phyloP scores from a whole-genome alignment of 331 rosid genomes.

The Malus hybrid region DNA sequence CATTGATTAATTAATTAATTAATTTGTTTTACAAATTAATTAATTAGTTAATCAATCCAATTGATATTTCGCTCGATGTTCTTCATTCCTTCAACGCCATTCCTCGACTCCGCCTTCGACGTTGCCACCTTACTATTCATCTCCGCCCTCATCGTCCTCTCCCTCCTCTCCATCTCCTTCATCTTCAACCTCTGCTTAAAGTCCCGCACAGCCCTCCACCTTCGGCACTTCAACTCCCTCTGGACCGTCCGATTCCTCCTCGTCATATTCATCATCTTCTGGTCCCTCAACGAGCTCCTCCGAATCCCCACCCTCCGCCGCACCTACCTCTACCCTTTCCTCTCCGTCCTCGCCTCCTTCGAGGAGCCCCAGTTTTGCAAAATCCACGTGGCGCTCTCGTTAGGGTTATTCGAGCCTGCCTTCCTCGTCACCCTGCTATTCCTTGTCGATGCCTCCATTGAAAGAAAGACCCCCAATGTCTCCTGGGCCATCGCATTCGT shows the following conservation, averaged over 20 bases:
- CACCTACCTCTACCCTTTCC: slow-evolving; percentile 11
- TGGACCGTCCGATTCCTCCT: slow-evolving; percentile 79
- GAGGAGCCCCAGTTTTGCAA: slow-evolving; percentile 41
- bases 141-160: slow-evolving; percentile 39
- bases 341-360: neutral
- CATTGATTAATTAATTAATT: neutral
- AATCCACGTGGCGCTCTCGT: slow-evolving; percentile 34
- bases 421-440: slow-evolving; percentile 58
- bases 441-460: slow-evolving; percentile 54
- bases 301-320: slow-evolving; percentile 43
- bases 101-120: slow-evolving; percentile 40
- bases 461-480: slow-evolving; percentile 22
- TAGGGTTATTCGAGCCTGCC: slow-evolving; percentile 72
- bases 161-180: slow-evolving; percentile 50
- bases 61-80: slow-evolving; percentile 37
- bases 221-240: slow-evolving; percentile 62
- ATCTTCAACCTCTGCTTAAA: slow-evolving; percentile 69
- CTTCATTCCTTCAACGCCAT: slow-evolving; percentile 25
- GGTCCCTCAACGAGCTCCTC: slow-evolving; percentile 60
- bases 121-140: slow-evolving; percentile 36
- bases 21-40: neutral
- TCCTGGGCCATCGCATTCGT: slow-evolving; percentile 29
- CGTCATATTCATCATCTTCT: slow-evolving; percentile 43
- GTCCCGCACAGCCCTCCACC: slow-evolving; percentile 39
- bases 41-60: neutral